Conservation (phyloP, 2,329 filamentous ascomycete species). For the Colletotrichum sp. region DNA sequence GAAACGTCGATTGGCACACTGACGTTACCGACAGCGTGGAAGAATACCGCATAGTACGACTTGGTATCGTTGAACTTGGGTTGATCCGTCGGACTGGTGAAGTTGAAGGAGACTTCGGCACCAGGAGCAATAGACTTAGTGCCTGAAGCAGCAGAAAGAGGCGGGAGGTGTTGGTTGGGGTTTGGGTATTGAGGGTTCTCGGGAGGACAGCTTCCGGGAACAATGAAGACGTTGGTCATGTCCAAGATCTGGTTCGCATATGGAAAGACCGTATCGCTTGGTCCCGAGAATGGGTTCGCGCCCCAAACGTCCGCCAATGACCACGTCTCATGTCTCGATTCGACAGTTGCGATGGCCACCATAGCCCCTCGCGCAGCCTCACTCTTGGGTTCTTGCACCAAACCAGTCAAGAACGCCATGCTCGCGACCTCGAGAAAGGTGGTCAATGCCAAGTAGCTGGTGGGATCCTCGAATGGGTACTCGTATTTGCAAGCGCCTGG, state of each 20-base stretch:
- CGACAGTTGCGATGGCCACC: background rate
- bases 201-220: background rate
- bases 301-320: slow-evolving; percentile 36
- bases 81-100: background rate
- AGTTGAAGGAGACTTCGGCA: background rate
- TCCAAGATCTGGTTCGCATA: background rate
- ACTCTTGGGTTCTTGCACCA: slow-evolving; percentile 36
- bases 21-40: background rate
- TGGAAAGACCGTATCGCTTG: background rate
- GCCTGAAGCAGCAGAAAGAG: background rate
- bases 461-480: background rate
- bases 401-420: slow-evolving; percentile 43
- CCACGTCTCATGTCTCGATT: slow-evolving; percentile 29
- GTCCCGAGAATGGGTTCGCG: background rate
- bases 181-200: background rate
- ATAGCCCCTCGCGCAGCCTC: background rate
- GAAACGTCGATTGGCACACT: background rate
- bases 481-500: slow-evolving; percentile 25
- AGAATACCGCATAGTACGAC: background rate
- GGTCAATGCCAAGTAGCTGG: slow-evolving; percentile 25
- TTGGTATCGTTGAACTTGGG: background rate
- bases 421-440: slow-evolving; percentile 40
- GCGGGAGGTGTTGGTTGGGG: background rate
- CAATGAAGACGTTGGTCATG: background rate
- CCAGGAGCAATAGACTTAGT: background rate